These are phyloP conservation scores for Hydrangea macrophylla DNA, from an alignment of 148 eudicot genomes.

Conservation along the genomic window DNA sequence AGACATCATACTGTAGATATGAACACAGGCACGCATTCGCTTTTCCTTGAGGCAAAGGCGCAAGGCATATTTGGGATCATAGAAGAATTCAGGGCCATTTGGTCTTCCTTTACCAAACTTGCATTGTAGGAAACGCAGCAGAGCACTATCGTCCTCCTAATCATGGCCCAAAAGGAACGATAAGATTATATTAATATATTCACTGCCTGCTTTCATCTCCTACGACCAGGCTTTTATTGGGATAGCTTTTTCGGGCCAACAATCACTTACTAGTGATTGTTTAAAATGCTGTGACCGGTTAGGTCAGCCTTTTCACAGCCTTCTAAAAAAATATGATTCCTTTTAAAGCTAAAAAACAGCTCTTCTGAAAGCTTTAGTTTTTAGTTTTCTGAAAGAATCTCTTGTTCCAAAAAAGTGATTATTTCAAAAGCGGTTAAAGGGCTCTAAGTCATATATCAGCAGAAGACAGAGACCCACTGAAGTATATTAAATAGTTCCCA, in stretches of 20 bases:
- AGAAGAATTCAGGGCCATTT: slow-evolving; percentile 78
- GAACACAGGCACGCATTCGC: slow-evolving; percentile 98
- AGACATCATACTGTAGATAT: slow-evolving; percentile 97
- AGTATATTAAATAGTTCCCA: not conserved
- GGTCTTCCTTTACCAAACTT: slow-evolving; percentile 85
- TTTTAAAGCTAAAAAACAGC: not conserved
- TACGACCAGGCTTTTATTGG: no score
- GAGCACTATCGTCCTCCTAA: slow-evolving; percentile 94
- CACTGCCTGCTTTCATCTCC: not conserved
- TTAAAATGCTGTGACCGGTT: no score
- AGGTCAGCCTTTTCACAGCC: no score
- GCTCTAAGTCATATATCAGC: not conserved
- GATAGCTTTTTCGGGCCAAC: no score
- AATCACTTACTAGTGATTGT: no score
- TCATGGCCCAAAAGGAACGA: slow-evolving; percentile 12
- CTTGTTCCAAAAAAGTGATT: no score
- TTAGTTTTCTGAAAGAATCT: no score
- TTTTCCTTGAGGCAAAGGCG: slow-evolving; percentile 94
- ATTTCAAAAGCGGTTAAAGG: no score
- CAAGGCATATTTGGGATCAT: slow-evolving; percentile 97
- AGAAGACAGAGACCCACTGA: not conserved
- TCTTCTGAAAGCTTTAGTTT: no score
- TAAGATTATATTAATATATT: not conserved
- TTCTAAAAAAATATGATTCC: not conserved
- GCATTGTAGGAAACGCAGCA: slow-evolving; percentile 88